phyloP scores from a whole-genome alignment of 129 eudicot species.

The Ambrosia artemisiifolia region DNA sequence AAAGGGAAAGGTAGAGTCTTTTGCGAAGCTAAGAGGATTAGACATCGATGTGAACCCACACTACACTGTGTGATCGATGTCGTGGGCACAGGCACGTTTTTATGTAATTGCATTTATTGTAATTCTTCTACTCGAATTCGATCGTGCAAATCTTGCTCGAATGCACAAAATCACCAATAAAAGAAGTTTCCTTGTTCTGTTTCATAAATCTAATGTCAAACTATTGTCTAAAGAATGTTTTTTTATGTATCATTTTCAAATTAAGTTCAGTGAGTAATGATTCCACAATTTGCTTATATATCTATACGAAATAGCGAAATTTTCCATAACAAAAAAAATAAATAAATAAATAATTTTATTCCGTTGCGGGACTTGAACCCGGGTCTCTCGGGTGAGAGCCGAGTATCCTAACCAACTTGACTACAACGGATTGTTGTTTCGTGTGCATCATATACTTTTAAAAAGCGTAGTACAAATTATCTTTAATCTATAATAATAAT shows the following conservation, averaged over 20 bases:
- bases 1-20: slow-evolving; percentile 67
- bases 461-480: too few species aligned
- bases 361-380: slow-evolving; percentile 91
- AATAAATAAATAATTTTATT: neutral
- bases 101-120: neutral
- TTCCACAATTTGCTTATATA: neutral
- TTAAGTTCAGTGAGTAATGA: neutral
- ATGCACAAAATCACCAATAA: slow-evolving; percentile 31
- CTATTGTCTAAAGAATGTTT: slow-evolving; percentile 14
- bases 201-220: slow-evolving; percentile 17
- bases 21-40: slow-evolving; percentile 61
- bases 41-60: slow-evolving; percentile 67
- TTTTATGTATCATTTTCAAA: slow-evolving; percentile 8
- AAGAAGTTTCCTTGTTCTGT: slow-evolving; percentile 8
- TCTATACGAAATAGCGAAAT: neutral
- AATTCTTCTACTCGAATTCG: slow-evolving; percentile 16
- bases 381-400: slow-evolving; percentile 99
- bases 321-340: neutral
- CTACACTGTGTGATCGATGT: slow-evolving; percentile 46
- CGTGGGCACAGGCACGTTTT: neutral
- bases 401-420: slow-evolving; percentile 98
- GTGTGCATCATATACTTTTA: too few species aligned
- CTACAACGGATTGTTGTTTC: slow-evolving; percentile 60
- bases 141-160: slow-evolving; percentile 24
- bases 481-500: too few species aligned